Conservation (phyloP, 306 rosid genomes). For the Cicer cuneatum region DNA sequence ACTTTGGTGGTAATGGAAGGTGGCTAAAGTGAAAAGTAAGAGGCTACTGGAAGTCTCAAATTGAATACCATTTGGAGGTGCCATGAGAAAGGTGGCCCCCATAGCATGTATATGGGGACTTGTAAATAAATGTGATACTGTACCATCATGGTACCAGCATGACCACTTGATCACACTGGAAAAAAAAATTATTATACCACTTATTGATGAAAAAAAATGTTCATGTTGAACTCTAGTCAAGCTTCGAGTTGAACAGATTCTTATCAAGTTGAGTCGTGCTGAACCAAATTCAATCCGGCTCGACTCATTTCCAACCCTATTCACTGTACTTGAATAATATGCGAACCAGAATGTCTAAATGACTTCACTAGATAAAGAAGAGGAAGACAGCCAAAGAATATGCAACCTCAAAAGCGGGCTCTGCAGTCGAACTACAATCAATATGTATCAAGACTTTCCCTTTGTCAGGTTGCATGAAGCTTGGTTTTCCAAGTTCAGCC, state of each 20-base stretch:
- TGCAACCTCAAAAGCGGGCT: slow-evolving; percentile 75
- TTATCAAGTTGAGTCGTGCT: not conserved
- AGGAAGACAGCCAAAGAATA: slow-evolving; percentile 25
- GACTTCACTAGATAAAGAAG: slow-evolving; percentile 32
- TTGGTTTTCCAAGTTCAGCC: slow-evolving; percentile 97
- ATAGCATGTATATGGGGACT: no score
- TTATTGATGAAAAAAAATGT: slow-evolving; percentile 18
- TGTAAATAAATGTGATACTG: not conserved
- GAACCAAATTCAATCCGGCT: not conserved
- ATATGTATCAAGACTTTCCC: slow-evolving; percentile 74
- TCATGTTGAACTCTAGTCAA: not conserved
- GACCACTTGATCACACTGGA: not conserved
- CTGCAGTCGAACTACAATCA: slow-evolving; percentile 84
- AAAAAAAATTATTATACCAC: not conserved
- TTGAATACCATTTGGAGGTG: not conserved
- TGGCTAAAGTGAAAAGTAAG: not conserved
- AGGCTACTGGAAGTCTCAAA: not conserved
- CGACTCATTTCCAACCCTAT: not conserved
- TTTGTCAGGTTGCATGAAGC: slow-evolving; percentile 65
- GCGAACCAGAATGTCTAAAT: slow-evolving; percentile 22
- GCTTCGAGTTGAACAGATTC: not conserved
- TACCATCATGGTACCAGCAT: not conserved
- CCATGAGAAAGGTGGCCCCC: not conserved
- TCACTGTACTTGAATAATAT: slow-evolving; percentile 13
- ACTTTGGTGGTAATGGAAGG: not conserved